Evolutionary conservation across 192 early-diverging fungal species (phyloP), one percentile per base, ranked within the genome.

Genomic region (Mortierella antarctica): DNA sequence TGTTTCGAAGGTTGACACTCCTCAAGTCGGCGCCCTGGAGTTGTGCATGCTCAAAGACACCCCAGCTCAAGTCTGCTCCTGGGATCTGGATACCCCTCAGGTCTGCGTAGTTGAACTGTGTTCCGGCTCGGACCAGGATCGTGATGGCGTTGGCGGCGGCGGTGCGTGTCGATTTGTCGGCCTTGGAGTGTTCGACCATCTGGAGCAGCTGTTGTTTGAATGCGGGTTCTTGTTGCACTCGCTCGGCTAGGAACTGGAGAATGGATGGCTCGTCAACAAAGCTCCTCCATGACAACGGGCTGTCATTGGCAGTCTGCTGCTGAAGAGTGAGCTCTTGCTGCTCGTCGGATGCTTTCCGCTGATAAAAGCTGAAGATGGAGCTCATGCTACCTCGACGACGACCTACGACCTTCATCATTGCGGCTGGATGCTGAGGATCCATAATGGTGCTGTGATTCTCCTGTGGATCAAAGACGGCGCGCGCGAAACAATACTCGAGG

Each of bases 401-500:
- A 0, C 0, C n/a, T 55, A 10, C 11, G 4, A 21, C n/a, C n/a
- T 54, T 54, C 53, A n/a, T 54, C 53, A 20, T n/a, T 8, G 7
- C 21, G 17, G 11, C 17, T 50, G 11, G 15, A 7, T 53, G 52
- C 12, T 53, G 39, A 31, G 31, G 31, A 31, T 31, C 31, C 31
- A 31, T 2, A 1, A 31, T 31, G 54, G 54, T 10, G 9, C 4
- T 20, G 20, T n/a, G 11, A 15, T 51, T 23, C 21, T 23, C 55
- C 1, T 15, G n/a, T 11, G 66, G 66, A 11, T 56, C 66, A 45
- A 56, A 67, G 7, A 67, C 13, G 4, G 55, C 54, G 7, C 54
- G 66, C 5, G 41, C 20, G 21, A 67, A 15, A 13, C 54, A 31
- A 20, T 67, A 67, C 46, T 67, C 66, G 13, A 58, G 55, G 10